Evolutionary conservation across 768 basidiomycete species (phyloP).

Genomic region (Phallus indusiatus): DNA sequence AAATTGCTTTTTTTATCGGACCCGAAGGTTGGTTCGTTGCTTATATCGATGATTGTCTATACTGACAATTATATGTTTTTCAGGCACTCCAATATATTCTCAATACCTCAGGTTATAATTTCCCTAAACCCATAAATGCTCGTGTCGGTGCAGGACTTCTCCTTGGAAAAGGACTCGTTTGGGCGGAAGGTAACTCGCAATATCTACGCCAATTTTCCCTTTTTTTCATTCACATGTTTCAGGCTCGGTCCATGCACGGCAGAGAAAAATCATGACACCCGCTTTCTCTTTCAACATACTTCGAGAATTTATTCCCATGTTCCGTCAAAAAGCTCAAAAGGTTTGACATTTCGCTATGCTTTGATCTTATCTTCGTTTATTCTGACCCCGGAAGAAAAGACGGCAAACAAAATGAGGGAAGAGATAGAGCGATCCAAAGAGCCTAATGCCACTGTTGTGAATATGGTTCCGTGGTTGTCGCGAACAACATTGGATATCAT

Average conservation of each 20-base stretch:
- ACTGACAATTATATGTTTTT: not conserved
- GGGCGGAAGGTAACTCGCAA: conserved; percentile 37
- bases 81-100: conserved; percentile 21
- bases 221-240: not conserved
- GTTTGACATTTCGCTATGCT: too few species aligned
- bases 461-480: conserved; percentile 25
- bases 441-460: conserved; percentile 7
- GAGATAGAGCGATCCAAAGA: too few species aligned
- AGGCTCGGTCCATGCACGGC: not conserved
- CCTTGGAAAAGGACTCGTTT: conserved; percentile 43
- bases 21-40: conserved; percentile 16
- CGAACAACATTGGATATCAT: conserved; percentile 42
- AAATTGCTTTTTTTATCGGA: conserved; percentile 21
- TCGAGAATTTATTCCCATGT: conserved; percentile 5
- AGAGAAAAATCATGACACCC: conserved; percentile 10
- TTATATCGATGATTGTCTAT: not conserved
- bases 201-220: not conserved
- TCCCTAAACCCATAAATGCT: conserved; percentile 11
- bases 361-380: not conserved
- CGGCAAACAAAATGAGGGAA: too few species aligned
- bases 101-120: conserved; percentile 19
- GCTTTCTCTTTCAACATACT: conserved; percentile 3
- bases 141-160: conserved; percentile 38
- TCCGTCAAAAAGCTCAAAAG: not conserved
- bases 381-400: not conserved